These are phyloP conservation scores for Candida germanica DNA, from an alignment of 805 yeast genomes.

Conservation along the genomic window DNA sequence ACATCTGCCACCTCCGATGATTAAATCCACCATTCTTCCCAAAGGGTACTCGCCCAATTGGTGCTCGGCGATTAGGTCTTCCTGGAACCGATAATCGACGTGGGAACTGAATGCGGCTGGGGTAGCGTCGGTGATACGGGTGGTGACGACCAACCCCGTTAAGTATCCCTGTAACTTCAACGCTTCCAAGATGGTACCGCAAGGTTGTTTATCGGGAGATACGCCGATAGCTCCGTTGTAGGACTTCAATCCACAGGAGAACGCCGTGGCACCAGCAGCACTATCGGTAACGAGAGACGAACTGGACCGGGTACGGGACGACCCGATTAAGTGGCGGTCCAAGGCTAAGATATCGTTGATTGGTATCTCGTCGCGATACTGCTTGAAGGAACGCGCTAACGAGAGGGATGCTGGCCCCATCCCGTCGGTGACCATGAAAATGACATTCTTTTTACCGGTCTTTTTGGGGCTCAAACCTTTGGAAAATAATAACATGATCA, in stretches of 20 bases:
- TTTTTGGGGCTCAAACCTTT: background rate
- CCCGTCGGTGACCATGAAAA: conserved; percentile 89
- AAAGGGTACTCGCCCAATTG: conserved; percentile 75
- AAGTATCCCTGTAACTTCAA: conserved; percentile 73
- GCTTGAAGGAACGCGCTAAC: conserved; percentile 71
- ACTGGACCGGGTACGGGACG: conserved; percentile 81
- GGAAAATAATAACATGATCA: background rate
- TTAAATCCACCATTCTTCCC: conserved; percentile 75
- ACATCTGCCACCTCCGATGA: conserved; percentile 89
- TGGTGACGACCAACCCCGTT: conserved; percentile 90
- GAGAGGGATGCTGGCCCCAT: conserved; percentile 90
- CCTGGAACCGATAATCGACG: conserved; percentile 69
- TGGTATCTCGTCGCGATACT: conserved; percentile 51
- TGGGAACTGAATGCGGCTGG: conserved; percentile 88
- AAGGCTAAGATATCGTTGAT: conserved; percentile 55
- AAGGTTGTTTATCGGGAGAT: conserved; percentile 59
- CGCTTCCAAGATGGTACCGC: conserved; percentile 87
- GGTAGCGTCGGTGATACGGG: conserved; percentile 89
- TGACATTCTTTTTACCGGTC: conserved; percentile 65
- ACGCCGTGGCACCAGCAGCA: conserved; percentile 96
- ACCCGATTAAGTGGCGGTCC: conserved; percentile 73
- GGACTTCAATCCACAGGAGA: conserved; percentile 75
- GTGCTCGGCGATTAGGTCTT: conserved; percentile 82
- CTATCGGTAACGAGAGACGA: conserved; percentile 81
- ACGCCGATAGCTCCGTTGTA: conserved; percentile 91